A percentile compares a stretch with the other conserved stretches of the same genome.
Evolutionary conservation across 192 early-diverging fungal species (phyloP).

Genomic region (Umbelopsis vinacea): DNA sequence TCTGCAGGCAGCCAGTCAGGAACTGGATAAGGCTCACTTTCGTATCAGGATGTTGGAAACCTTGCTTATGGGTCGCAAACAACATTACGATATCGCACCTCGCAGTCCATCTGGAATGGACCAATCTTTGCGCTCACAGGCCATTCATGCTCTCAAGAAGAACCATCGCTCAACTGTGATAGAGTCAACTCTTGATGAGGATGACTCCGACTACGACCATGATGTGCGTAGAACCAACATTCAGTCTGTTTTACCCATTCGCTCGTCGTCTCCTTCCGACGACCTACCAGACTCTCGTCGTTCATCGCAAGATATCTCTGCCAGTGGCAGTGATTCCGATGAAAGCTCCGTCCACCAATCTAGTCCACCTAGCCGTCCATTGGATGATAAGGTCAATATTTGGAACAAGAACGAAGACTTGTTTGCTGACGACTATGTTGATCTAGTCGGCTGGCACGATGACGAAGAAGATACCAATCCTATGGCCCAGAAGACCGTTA

Average conservation of each 20-base stretch:
- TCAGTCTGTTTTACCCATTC: background rate
- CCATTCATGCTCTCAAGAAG: slow-evolving; percentile 15
- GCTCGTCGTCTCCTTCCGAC: slow-evolving; percentile 1
- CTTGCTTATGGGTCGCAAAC: slow-evolving; percentile 22
- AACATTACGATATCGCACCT: slow-evolving; percentile 3
- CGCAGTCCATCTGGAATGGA: slow-evolving; percentile 22
- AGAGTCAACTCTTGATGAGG: slow-evolving; percentile 28
- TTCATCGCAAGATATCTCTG: slow-evolving; percentile 12
- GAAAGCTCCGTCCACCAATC: slow-evolving; percentile 19
- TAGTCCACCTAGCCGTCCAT: slow-evolving; percentile 19
- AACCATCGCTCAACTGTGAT: slow-evolving; percentile 12
- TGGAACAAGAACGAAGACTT: slow-evolving; percentile 19
- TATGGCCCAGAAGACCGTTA: background rate
- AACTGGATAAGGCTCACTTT: slow-evolving; percentile 37
- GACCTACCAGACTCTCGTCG: slow-evolving; percentile 3
- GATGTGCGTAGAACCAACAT: slow-evolving; percentile 14
- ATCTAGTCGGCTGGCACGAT: slow-evolving; percentile 23
- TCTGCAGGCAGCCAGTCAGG: slow-evolving; percentile 36
- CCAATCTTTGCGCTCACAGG: slow-evolving; percentile 13
- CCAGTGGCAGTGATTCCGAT: slow-evolving; percentile 19
- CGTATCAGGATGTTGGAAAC: slow-evolving; percentile 35
- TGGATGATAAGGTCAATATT: slow-evolving; percentile 10
- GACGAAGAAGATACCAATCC: slow-evolving; percentile 1
- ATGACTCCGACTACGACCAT: slow-evolving; percentile 36
- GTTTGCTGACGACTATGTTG: slow-evolving; percentile 8